Evolutionary conservation across 1,284 basidiomycete species (phyloP), one percentile per base, ranked within the genome.

Genomic region (Trichosporon sp.): DNA sequence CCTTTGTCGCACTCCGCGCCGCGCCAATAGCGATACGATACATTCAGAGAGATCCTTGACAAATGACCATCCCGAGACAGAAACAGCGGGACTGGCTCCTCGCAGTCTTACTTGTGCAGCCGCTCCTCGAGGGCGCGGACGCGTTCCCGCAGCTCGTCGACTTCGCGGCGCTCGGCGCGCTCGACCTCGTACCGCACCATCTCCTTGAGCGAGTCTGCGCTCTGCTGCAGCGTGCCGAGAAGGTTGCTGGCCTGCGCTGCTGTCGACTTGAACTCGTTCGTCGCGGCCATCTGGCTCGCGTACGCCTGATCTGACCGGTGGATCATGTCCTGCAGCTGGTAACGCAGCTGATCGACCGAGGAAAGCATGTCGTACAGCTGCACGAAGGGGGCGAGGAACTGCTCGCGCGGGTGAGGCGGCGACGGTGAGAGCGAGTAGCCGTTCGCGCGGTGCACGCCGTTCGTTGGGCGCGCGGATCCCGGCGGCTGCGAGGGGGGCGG

Each of bases 141-240:
- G 14, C 68, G 62, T 23, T 66, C 68, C 33, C 65, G 60, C 54
- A 69, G 40, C 37, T 69, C 68, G 40, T 66, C 65, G 3, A 65
- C 61, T 44, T 66, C 65, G 56, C 62, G 59, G 19, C 64, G 60
- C 33, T 74, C 73, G n/a, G 67, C 67, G 31, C 71, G 60, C 21
- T 70, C 71, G 10, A 79, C 72, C 64, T 79, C 76, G 64, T 78
- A 78, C 54, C 76, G 62, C 3, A 79, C 78, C 76, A 79, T 77
- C 59, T 77, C 74, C 69, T 75, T 75, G 49, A 79, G 61, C 63
- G 71, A 75, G 40, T 78, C 76, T 25, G 78, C 74, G 27, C 68
- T 71, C 34, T 70, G 65, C 60, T 79, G 78, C 44, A 79, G 61
- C 19, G 66, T 74, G 10, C 66, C 65, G 13, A 79, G 58, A 11